phyloP scores from a whole-genome alignment of 257 asterid species.

The Jacaranda copaia region DNA sequence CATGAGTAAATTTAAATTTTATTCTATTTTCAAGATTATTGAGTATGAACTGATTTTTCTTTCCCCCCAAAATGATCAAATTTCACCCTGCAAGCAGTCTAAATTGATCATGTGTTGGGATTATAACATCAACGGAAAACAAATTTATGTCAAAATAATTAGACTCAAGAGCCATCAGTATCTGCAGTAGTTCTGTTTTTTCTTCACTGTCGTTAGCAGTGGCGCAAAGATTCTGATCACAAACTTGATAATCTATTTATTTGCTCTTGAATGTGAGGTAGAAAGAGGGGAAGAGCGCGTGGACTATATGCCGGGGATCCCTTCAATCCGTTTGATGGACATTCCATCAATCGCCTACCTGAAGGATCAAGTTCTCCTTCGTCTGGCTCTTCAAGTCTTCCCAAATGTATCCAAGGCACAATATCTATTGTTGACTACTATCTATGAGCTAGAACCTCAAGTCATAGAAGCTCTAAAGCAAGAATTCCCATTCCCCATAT shows the following conservation, averaged over 20 bases:
- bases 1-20: too few relatives aligned
- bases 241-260: not conserved
- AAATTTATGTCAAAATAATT: too few relatives aligned
- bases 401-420: constrained; percentile 45
- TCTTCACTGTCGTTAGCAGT: too few relatives aligned
- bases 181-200: too few relatives aligned
- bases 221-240: too few relatives aligned
- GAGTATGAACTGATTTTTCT: too few relatives aligned
- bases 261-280: constrained; percentile 32
- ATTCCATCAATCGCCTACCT: constrained; percentile 50
- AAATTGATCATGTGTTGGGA: too few relatives aligned
- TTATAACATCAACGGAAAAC: too few relatives aligned
- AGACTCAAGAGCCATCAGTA: too few relatives aligned
- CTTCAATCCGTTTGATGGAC: constrained; percentile 55
- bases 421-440: constrained; percentile 49
- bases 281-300: constrained; percentile 58
- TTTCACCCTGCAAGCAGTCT: too few relatives aligned
- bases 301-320: constrained; percentile 58
- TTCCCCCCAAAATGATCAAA: too few relatives aligned
- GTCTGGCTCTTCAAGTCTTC: constrained; percentile 30
- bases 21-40: not conserved
- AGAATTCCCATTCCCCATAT: constrained; percentile 54
- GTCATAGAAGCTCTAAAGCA: constrained; percentile 48
- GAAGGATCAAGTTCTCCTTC: constrained; percentile 42
- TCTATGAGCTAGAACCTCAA: constrained; percentile 61